These are phyloP conservation scores for Diaporthe australafricana DNA, from an alignment of 2,329 filamentous ascomycete genomes.

Conservation along the genomic window DNA sequence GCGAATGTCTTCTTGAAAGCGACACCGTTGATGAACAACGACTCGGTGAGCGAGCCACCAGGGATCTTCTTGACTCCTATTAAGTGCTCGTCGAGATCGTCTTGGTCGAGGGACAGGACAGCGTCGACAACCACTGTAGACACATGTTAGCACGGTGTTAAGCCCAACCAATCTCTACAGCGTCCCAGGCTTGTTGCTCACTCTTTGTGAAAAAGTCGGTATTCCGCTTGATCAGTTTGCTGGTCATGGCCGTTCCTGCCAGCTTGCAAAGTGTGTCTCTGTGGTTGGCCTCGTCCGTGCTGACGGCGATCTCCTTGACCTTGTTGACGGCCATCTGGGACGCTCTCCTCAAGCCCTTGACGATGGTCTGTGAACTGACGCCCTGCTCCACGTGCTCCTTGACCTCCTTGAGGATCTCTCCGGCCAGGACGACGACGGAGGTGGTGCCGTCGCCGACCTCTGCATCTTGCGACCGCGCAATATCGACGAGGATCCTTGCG, in stretches of 20 bases:
- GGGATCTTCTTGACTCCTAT: constrained; percentile 99
- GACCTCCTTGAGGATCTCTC: constrained; percentile 96
- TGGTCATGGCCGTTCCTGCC: constrained; percentile 97
- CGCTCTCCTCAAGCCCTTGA: constrained; percentile 93
- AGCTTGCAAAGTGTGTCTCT: constrained; percentile 90
- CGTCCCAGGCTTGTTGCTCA: constrained; percentile 55
- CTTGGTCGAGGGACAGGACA: constrained; percentile 93
- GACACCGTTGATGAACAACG: constrained; percentile 96
- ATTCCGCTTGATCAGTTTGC: constrained; percentile 98
- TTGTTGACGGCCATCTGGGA: constrained; percentile 96
- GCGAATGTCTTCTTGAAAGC: constrained; percentile 99
- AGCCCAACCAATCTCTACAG: not conserved
- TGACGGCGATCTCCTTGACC: constrained; percentile 96
- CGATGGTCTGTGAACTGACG: constrained; percentile 96
- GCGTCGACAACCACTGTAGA: constrained; percentile 93
- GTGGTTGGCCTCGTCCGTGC: constrained; percentile 83
- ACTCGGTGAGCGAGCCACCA: constrained; percentile 94
- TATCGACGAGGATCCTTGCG: constrained; percentile 96
- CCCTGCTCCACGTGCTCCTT: constrained; percentile 97
- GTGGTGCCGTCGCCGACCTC: constrained; percentile 99
- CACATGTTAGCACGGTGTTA: constrained; percentile 39
- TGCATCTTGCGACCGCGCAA: constrained; percentile 97
- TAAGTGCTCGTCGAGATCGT: constrained; percentile 96
- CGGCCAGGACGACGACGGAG: constrained; percentile 96
- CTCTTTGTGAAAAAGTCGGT: constrained; percentile 97